phyloP scores from a whole-genome alignment of 106 monocot species.

The Iris macrosiphon region DNA sequence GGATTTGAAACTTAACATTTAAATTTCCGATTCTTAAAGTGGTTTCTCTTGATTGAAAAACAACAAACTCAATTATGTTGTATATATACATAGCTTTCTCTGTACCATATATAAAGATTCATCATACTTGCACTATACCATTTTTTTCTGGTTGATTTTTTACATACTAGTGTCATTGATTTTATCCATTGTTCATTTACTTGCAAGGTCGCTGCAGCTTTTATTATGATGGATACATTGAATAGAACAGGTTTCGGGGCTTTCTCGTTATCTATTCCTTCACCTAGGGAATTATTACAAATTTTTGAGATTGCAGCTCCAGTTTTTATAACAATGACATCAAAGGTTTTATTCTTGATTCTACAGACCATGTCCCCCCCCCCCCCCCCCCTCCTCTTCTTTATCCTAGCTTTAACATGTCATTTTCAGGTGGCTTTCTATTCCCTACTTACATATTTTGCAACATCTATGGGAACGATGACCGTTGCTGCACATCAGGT shows the following conservation, averaged over 20 bases:
- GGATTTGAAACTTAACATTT: too few relatives aligned
- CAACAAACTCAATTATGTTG: too few relatives aligned
- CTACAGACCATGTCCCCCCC: background rate
- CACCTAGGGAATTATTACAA: conserved; percentile 56
- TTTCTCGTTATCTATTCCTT: conserved; percentile 59
- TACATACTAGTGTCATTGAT: background rate
- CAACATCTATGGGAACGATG: conserved; percentile 90
- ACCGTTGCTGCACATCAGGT: conserved; percentile 97
- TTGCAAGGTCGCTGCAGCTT: conserved; percentile 69
- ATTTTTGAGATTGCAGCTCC: conserved; percentile 87
- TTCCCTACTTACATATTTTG: conserved; percentile 85
- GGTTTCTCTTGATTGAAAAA: too few relatives aligned
- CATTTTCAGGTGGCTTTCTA: conserved; percentile 81
- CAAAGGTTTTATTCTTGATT: conserved; percentile 57
- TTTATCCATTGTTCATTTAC: background rate
- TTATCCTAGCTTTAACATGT: too few relatives aligned
- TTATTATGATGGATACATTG: conserved; percentile 76
- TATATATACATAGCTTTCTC: too few relatives aligned
- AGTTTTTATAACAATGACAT: conserved; percentile 95
- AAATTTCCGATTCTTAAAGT: too few relatives aligned
- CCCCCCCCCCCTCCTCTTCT: too few relatives aligned
- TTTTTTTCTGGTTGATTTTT: too few relatives aligned
- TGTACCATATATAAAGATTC: too few relatives aligned
- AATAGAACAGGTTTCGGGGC: conserved; percentile 49
- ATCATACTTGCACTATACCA: too few relatives aligned